Conservation (phyloP, 352 stramenopile species). For the Phytophthora hybrid region DNA sequence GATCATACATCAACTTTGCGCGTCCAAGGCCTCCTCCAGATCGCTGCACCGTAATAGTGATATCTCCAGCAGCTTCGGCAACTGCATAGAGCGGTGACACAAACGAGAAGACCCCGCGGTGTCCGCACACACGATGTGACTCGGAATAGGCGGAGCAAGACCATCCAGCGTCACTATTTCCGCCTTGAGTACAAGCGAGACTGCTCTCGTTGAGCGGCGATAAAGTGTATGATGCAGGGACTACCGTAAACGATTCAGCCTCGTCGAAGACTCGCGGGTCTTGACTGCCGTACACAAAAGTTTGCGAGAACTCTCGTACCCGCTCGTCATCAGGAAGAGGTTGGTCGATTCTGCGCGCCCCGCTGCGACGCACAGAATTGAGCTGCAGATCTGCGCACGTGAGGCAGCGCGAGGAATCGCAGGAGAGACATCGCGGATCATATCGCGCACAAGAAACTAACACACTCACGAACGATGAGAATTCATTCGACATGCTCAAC, state of each 20-base stretch:
- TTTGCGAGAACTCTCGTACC: constrained; percentile 89
- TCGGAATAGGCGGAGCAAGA: constrained; percentile 51
- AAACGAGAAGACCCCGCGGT: constrained; percentile 91
- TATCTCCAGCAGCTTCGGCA: constrained; percentile 65
- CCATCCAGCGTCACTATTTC: constrained; percentile 67
- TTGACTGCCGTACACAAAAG: constrained; percentile 92
- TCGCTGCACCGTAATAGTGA: constrained; percentile 87
- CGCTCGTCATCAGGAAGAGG: constrained; percentile 91
- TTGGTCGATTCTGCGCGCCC: constrained; percentile 68
- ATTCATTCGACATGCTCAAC: not conserved
- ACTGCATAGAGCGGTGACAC: constrained; percentile 88
- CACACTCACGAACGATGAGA: not conserved
- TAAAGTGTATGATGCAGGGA: constrained; percentile 26
- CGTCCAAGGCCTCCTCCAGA: constrained; percentile 89
- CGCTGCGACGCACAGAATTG: constrained; percentile 92
- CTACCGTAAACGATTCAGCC: constrained; percentile 84
- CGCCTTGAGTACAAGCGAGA: constrained; percentile 70
- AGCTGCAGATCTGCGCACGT: constrained; percentile 92
- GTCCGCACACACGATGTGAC: constrained; percentile 92
- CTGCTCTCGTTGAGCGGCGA: constrained; percentile 64
- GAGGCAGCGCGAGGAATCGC: constrained; percentile 78
- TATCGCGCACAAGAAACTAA: constrained; percentile 84
- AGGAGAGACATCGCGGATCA: constrained; percentile 93
- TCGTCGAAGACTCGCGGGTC: constrained; percentile 93
- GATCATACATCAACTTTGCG: constrained; percentile 79